Percentiles rank a stretch among this genome's conserved stretches.
These are phyloP conservation scores for Colletotrichum tamarilloi DNA, from an alignment of 2,329 filamentous ascomycete species.

Conservation along the genomic window DNA sequence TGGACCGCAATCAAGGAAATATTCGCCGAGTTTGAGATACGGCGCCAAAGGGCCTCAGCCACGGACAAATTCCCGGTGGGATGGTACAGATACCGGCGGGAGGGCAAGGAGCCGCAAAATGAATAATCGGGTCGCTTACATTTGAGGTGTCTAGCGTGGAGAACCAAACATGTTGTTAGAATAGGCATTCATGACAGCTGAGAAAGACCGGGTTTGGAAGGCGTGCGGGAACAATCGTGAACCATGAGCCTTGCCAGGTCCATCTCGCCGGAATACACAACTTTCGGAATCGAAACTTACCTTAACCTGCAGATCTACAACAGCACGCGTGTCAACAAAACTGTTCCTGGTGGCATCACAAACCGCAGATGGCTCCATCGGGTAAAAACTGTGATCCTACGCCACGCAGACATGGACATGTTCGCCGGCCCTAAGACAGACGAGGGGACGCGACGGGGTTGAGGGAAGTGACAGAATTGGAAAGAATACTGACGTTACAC, in stretches of 20 bases:
- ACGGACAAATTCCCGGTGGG: neutral
- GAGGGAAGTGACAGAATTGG: neutral
- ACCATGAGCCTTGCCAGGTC: neutral
- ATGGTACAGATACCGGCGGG: neutral
- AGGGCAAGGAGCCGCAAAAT: neutral
- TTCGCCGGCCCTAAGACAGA: neutral
- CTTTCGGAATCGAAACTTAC: slow-evolving; percentile 4
- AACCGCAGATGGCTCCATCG: neutral
- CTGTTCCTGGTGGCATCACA: neutral
- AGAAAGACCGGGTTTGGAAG: neutral
- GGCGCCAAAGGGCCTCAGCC: neutral
- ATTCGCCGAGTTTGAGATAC: neutral
- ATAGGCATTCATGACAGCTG: neutral
- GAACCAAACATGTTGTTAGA: slow-evolving; percentile 6
- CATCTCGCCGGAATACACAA: neutral
- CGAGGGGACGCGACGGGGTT: neutral
- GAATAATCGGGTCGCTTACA: slow-evolving; percentile 8
- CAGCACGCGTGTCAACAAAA: slow-evolving; percentile 12
- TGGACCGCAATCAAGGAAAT: neutral
- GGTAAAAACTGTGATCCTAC: slow-evolving; percentile 1
- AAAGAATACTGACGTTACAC: slow-evolving; percentile 29
- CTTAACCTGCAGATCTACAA: slow-evolving; percentile 27
- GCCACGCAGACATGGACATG: neutral
- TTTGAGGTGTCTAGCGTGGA: slow-evolving; percentile 17
- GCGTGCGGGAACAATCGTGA: neutral